Evolutionary conservation across 225 moss, liverwort and hornwort species (phyloP), one percentile per base, ranked within the genome.

Genomic region (Physcomitrellopsis africana): DNA sequence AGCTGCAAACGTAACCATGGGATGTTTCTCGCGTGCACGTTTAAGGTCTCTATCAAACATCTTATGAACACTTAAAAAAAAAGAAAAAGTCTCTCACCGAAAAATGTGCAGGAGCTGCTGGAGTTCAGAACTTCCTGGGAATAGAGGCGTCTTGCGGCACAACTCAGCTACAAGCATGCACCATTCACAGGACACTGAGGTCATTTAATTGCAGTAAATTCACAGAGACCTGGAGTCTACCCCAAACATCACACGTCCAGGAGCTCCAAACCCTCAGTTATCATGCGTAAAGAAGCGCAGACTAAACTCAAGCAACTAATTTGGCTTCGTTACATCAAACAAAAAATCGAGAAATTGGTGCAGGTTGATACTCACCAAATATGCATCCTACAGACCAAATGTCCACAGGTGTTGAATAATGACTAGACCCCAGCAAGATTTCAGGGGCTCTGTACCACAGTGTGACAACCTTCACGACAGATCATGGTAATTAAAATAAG

Each of bases 371-470:
- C 86, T 78, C 61, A 86, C 86, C 83, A 55, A 86, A 86, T 51
- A 86, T 86, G 62, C 86, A 86, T 79, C 86, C 86, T 49, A 86
- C 86, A 52, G 83, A 86, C 86, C 86, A 86, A 68, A 86, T 83
- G 60, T 86, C 86, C 78, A 86, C 86, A 47, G 86, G 83, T 67
- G 83, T 86, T 18, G 86, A 86, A 64, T 86, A 86, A 69, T 81
- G 79, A 44, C 64, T 75, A 48, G 83, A 75, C 76, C 86, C 86
- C 51, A 86, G 78, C 44, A 86, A 76, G 75, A 86, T 78, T 73
- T 86, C 86, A 13, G 86, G 86, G 49, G 86, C 86, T 3, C 83
- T 80, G 60, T 86, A 86, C 86, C 86, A 86, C 15, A 86, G 83
- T 11, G 86, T 86, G 45, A 83, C 78, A 53, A 86, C 81, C 86